phyloP scores from a whole-genome alignment of 768 basidiomycete species.

The Mycena polygramma region DNA sequence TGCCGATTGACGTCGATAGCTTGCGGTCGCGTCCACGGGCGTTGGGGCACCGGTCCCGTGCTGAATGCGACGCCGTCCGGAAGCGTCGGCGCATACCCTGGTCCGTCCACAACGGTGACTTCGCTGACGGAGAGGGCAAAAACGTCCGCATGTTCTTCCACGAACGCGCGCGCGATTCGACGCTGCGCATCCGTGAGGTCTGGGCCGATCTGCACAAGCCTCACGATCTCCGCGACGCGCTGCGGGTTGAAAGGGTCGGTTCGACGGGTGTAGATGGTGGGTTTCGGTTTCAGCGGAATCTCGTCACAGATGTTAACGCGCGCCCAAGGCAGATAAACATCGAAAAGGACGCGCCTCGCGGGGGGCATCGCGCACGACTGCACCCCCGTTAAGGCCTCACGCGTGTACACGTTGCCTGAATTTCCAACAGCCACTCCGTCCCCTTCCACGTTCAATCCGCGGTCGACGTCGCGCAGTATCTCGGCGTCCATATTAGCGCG shows the following conservation, averaged over 20 bases:
- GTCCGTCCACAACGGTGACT: constrained; percentile 47
- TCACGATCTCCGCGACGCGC: constrained; percentile 38
- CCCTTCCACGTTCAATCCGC: not conserved
- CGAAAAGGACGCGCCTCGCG: constrained; percentile 24
- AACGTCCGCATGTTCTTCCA: constrained; percentile 50
- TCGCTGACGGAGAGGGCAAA: constrained; percentile 55
- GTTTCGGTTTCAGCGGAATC: not conserved
- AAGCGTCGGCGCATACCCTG: constrained; percentile 48
- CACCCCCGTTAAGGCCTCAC: constrained; percentile 18
- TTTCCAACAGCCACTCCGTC: not conserved
- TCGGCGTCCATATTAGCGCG: not conserved
- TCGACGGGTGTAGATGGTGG: constrained; percentile 36
- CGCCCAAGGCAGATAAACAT: not conserved
- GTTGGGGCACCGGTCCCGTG: constrained; percentile 36
- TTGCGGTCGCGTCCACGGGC: constrained; percentile 1
- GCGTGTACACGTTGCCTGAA: not conserved
- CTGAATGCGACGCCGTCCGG: constrained; percentile 43
- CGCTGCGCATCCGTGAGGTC: constrained; percentile 47
- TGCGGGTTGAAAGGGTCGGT: constrained; percentile 42
- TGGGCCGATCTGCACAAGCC: constrained; percentile 41
- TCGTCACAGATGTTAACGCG: not conserved
- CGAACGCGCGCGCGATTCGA: constrained; percentile 35
- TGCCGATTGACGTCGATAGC: constrained; percentile 1
- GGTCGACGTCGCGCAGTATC: not conserved
- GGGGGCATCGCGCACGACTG: constrained; percentile 13